phyloP scores from a whole-genome alignment of 2,329 filamentous ascomycete genomes.

The Fusarium oxysporum region DNA sequence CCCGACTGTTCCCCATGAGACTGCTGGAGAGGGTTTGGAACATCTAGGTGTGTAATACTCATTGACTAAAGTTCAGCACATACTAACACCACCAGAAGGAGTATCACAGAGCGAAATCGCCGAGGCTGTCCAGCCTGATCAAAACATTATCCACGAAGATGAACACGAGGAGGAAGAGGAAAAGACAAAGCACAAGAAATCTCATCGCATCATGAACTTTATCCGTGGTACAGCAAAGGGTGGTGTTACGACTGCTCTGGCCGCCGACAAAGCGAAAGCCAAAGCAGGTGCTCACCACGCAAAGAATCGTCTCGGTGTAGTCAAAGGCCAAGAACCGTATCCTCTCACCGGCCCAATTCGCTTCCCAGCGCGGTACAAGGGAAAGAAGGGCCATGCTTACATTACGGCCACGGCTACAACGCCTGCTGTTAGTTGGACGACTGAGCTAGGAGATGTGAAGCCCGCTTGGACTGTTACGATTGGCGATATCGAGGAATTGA shows the following conservation, averaged over 20 bases:
- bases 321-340: constrained; percentile 58
- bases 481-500: constrained; percentile 76
- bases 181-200: constrained; percentile 59
- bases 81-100: constrained; percentile 47
- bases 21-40: constrained; percentile 54
- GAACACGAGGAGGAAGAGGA: constrained; percentile 58
- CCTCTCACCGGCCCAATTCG: constrained; percentile 74
- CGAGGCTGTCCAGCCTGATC: constrained; percentile 63
- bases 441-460: constrained; percentile 65
- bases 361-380: constrained; percentile 78
- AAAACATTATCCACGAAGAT: constrained; percentile 53
- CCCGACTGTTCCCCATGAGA: constrained; percentile 56
- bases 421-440: constrained; percentile 73
- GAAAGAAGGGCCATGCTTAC: constrained; percentile 78
- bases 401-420: constrained; percentile 75
- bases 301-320: constrained; percentile 77
- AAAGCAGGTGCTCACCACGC: constrained; percentile 68
- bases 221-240: constrained; percentile 78
- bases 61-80: background rate
- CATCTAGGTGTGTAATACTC: constrained; percentile 48
- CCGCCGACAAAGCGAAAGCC: constrained; percentile 78
- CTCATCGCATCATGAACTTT: constrained; percentile 65
- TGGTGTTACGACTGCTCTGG: constrained; percentile 77
- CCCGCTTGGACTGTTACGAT: constrained; percentile 78
- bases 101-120: constrained; percentile 75